Evolutionary conservation across 768 basidiomycete species (phyloP).

Genomic region (Cyclocybe cylindracea): DNA sequence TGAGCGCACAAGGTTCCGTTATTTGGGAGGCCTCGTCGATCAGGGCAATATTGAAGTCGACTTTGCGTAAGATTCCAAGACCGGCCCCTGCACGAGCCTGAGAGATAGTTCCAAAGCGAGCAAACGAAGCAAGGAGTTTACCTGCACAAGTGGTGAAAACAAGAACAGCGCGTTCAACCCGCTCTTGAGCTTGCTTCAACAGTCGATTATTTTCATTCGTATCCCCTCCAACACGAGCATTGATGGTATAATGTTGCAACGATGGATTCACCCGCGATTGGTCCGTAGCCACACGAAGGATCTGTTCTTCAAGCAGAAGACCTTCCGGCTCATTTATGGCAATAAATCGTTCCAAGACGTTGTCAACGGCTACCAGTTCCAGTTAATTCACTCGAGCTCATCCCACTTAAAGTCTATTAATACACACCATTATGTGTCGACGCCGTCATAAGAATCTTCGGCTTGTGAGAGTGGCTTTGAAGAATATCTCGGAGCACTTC

Average conservation of each 20-base stretch:
- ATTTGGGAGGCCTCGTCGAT: constrained; percentile 76
- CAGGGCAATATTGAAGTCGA: constrained; percentile 59
- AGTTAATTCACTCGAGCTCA: background rate
- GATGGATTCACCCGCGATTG: constrained; percentile 59
- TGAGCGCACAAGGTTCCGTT: constrained; percentile 64
- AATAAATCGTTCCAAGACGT: constrained; percentile 66
- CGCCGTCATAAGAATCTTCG: constrained; percentile 68
- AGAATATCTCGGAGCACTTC: constrained; percentile 52
- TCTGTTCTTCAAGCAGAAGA: constrained; percentile 53
- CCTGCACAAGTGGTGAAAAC: constrained; percentile 71
- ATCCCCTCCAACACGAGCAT: constrained; percentile 65
- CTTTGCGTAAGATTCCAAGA: constrained; percentile 55
- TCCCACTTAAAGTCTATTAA: background rate
- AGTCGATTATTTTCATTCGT: constrained; percentile 58
- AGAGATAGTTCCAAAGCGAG: background rate
- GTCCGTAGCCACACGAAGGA: constrained; percentile 72
- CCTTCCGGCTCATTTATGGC: constrained; percentile 41
- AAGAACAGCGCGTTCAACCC: constrained; percentile 56
- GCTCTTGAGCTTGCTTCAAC: constrained; percentile 57
- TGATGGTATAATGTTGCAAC: constrained; percentile 60
- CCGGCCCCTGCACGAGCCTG: constrained; percentile 42
- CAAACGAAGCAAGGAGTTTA: constrained; percentile 11
- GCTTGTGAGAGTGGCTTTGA: constrained; percentile 26
- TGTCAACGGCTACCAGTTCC: constrained; percentile 56
- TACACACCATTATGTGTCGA: constrained; percentile 65